These are phyloP conservation scores for Marasmius oreades DNA, from an alignment of 1,284 basidiomycete species.

Conservation along the genomic window DNA sequence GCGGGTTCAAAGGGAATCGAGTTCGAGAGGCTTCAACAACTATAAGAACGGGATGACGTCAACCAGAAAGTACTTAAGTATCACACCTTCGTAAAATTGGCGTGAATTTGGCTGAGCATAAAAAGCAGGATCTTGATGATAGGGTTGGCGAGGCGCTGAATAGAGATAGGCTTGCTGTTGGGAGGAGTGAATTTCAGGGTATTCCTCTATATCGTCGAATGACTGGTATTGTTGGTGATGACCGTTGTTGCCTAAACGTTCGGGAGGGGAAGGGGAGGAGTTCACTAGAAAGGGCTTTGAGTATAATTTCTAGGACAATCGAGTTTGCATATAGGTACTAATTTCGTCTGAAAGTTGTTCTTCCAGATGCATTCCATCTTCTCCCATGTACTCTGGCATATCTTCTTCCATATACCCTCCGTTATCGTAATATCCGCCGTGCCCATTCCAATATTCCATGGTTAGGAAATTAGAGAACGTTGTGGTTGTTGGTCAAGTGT, in stretches of 20 bases:
- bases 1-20: not conserved
- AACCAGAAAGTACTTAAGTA: too few species aligned
- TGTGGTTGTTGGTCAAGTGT: too few species aligned
- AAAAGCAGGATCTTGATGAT: not conserved
- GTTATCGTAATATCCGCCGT: not conserved
- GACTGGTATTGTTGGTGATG: not conserved
- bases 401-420: not conserved
- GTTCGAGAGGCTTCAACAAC: not conserved
- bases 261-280: constrained; percentile 40
- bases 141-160: not conserved
- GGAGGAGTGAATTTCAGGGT: not conserved
- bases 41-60: not conserved
- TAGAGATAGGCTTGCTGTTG: too few species aligned
- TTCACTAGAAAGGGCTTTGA: constrained; percentile 23
- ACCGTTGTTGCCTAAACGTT: not conserved
- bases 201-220: constrained; percentile 20
- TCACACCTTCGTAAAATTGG: not conserved
- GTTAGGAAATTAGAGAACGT: too few species aligned
- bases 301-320: constrained; percentile 7
- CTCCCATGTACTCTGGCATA: not conserved
- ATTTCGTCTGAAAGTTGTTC: constrained; percentile 26
- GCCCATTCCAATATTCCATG: not conserved
- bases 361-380: not conserved
- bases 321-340: constrained; percentile 48
- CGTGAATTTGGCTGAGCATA: not conserved